A percentile compares a stretch with the other conserved stretches of the same genome.
Evolutionary conservation across 2,329 filamentous ascomycete species (phyloP).

Genomic region (Xylaria sp.): DNA sequence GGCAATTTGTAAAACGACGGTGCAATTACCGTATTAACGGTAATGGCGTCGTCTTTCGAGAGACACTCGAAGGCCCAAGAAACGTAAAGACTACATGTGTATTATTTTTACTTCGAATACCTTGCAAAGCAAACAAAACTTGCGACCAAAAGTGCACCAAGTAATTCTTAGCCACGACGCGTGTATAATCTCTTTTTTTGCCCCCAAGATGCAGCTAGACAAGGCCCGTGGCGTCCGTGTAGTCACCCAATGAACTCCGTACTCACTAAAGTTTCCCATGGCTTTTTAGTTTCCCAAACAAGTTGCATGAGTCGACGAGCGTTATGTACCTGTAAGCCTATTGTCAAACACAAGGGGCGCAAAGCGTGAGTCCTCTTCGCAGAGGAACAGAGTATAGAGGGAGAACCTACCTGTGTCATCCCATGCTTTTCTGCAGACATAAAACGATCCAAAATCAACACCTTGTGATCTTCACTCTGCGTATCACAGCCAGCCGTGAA

Average conservation of each 20-base stretch:
- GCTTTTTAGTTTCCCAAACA: slow-evolving; percentile 74
- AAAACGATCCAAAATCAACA: slow-evolving; percentile 73
- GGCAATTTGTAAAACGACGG: not conserved
- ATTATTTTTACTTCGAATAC: slow-evolving; percentile 6
- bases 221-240: slow-evolving; percentile 22
- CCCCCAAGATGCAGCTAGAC: slow-evolving; percentile 20
- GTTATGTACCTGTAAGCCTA: slow-evolving; percentile 60
- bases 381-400: not conserved
- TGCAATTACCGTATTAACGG: not conserved
- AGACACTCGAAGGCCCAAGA: not conserved
- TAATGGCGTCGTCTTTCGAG: not conserved
- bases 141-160: slow-evolving; percentile 14
- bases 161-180: not conserved
- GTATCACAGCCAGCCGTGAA: slow-evolving; percentile 86
- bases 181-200: not conserved
- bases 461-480: slow-evolving; percentile 63
- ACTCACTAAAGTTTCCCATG: slow-evolving; percentile 75
- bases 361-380: not conserved
- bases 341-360: slow-evolving; percentile 32
- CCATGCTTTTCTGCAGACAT: slow-evolving; percentile 76
- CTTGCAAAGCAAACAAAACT: slow-evolving; percentile 2
- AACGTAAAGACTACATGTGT: slow-evolving; percentile 1
- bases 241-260: slow-evolving; percentile 75
- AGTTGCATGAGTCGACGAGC: slow-evolving; percentile 74
- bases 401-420: slow-evolving; percentile 73